phyloP scores from a whole-genome alignment of 345 rosid species.

The Pistacia vera region DNA sequence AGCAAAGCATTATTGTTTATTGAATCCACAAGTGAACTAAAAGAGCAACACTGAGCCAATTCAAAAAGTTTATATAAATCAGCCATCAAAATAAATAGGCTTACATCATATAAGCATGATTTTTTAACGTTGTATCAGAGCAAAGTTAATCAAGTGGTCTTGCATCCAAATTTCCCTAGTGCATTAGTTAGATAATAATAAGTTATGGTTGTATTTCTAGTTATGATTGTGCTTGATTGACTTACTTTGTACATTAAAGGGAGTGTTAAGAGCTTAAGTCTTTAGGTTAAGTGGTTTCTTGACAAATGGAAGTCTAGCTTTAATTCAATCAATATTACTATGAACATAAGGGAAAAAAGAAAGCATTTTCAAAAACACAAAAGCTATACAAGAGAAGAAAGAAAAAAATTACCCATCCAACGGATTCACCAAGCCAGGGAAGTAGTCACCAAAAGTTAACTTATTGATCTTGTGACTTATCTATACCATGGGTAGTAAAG shows the following conservation, averaged over 20 bases:
- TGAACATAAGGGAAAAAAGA: not conserved
- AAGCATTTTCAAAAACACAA: not conserved
- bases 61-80: not conserved
- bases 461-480: constrained; percentile 77
- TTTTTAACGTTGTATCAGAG: too few relatives aligned
- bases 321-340: not conserved
- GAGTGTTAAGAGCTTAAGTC: too few relatives aligned
- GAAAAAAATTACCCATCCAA: constrained; percentile 63
- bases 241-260: too few relatives aligned
- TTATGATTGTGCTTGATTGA: too few relatives aligned
- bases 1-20: too few relatives aligned
- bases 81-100: not conserved
- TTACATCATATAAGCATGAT: not conserved
- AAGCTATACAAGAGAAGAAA: constrained; percentile 16
- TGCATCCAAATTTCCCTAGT: too few relatives aligned
- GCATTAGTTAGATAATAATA: too few relatives aligned
- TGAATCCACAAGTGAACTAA: not conserved
- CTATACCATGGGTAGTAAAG: constrained; percentile 37
- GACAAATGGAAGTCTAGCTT: not conserved
- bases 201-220: too few relatives aligned
- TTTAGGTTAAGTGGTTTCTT: too few relatives aligned
- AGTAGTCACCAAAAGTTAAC: constrained; percentile 77
- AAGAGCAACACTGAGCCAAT: not conserved
- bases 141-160: too few relatives aligned
- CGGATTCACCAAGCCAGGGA: constrained; percentile 91